These are phyloP conservation scores for Microbotryum scabiosae DNA, from an alignment of 1,284 basidiomycete genomes.

Conservation along the genomic window DNA sequence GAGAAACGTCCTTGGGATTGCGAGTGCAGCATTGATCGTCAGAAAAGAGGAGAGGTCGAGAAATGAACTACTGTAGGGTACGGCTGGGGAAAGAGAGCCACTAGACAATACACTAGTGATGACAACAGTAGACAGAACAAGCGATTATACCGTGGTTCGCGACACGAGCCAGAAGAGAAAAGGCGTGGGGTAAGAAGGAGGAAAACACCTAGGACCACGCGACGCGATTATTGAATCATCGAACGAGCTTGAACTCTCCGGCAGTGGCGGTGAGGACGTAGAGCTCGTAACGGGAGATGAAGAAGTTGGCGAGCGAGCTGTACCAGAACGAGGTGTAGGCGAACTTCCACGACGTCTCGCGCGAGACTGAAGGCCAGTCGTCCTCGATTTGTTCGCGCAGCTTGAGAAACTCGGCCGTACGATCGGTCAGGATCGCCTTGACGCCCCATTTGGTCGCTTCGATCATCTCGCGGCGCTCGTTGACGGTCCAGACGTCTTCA, in stretches of 20 bases:
- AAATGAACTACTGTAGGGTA: no score
- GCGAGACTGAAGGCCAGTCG: slow-evolving; percentile 22
- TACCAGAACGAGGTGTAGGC: slow-evolving; percentile 23
- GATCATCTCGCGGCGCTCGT: slow-evolving; percentile 84
- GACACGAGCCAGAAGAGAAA: no score
- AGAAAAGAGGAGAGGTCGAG: no score
- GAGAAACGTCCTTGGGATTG: no score
- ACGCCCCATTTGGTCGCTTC: slow-evolving; percentile 89
- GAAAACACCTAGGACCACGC: no score
- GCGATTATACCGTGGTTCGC: no score
- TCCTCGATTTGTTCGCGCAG: slow-evolving; percentile 56
- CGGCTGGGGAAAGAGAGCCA: no score
- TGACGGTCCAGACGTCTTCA: slow-evolving; percentile 87
- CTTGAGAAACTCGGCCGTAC: slow-evolving; percentile 65
- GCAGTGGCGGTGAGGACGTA: slow-evolving; percentile 26
- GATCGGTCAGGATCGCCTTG: slow-evolving; percentile 80
- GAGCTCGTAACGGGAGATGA: slow-evolving; percentile 23
- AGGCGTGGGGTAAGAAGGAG: no score
- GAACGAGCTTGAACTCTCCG: slow-evolving; percentile 8
- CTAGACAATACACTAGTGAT: no score
- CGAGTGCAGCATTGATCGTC: no score
- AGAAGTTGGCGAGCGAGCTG: slow-evolving; percentile 19
- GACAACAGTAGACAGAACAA: no score
- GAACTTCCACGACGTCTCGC: slow-evolving; percentile 22
- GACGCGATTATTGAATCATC: neutral